Percentiles rank a stretch among this genome's conserved stretches.
phyloP scores from a whole-genome alignment of 2,329 filamentous ascomycete genomes.

The Dendrostoma leiphaemia region DNA sequence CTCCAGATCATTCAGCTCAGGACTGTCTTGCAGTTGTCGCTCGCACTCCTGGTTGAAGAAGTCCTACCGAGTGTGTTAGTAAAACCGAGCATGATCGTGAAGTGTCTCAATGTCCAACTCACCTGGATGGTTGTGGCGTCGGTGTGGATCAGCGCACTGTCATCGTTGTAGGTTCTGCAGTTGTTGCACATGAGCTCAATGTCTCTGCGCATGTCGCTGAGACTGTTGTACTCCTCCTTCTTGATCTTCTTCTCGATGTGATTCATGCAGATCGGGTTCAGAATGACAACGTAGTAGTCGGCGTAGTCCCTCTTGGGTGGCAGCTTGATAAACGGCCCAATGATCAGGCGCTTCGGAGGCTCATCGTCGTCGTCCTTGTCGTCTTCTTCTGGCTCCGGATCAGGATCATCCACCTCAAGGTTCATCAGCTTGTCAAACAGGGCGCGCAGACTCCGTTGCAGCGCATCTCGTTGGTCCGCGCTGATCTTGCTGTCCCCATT shows the following conservation, averaged over 20 bases:
- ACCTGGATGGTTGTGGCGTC: constrained; percentile 95
- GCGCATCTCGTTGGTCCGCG: constrained; percentile 66
- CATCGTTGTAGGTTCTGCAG: constrained; percentile 94
- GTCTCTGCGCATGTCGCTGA: constrained; percentile 79
- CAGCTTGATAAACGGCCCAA: constrained; percentile 89
- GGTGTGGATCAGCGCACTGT: constrained; percentile 84
- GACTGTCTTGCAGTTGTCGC: constrained; percentile 51
- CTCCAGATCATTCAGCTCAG: constrained; percentile 56
- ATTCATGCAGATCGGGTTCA: constrained; percentile 92
- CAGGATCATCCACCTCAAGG: constrained; percentile 75
- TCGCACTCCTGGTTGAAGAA: constrained; percentile 55
- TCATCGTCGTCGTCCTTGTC: constrained; percentile 50
- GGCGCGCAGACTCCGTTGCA: constrained; percentile 76
- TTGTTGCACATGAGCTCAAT: constrained; percentile 84
- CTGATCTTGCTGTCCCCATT: constrained; percentile 58
- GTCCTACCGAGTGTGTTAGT: constrained; percentile 45
- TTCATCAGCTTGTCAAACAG: constrained; percentile 80
- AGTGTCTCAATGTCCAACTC: constrained; percentile 32
- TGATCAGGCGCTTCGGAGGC: constrained; percentile 72
- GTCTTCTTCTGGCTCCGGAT: constrained; percentile 44
- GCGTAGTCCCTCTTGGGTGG: constrained; percentile 87
- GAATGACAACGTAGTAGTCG: constrained; percentile 94
- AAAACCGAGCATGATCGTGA: neutral
- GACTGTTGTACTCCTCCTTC: constrained; percentile 83
- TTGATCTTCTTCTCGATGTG: constrained; percentile 94